These are phyloP conservation scores for Nyctanthes arbortristis DNA, from an alignment of 257 asterid genomes.

Conservation along the genomic window DNA sequence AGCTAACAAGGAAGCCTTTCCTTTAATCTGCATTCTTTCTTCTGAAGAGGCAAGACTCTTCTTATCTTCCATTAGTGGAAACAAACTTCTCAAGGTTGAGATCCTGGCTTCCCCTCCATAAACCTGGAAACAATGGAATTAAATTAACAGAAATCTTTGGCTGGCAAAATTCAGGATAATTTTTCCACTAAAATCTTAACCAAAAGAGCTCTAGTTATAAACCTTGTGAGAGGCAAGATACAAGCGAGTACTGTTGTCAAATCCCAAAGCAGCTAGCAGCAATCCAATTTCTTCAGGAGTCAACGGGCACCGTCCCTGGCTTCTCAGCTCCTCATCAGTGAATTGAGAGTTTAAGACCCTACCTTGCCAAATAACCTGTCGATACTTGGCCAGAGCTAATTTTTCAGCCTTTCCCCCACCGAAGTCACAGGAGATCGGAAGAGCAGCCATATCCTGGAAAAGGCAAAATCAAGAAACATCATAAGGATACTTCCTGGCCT, in stretches of 20 bases:
- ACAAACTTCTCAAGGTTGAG: conserved; percentile 67
- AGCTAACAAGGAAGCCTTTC: conserved; percentile 91
- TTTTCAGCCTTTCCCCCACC: conserved; percentile 99
- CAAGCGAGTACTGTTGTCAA: conserved; percentile 82
- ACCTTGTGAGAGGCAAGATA: conserved; percentile 99
- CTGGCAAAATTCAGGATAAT: not conserved
- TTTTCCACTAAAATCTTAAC: conserved; percentile 9
- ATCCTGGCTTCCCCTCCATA: conserved; percentile 95
- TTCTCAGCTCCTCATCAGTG: conserved; percentile 95
- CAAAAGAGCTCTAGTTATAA: conserved; percentile 4
- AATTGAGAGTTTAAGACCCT: conserved; percentile 93
- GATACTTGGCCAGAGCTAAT: conserved; percentile 87
- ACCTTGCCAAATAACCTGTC: conserved; percentile 98
- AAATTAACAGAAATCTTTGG: not conserved
- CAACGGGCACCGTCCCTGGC: conserved; percentile 95
- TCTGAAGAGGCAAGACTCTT: conserved; percentile 85
- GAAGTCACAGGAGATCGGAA: conserved; percentile 98
- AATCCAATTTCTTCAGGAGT: conserved; percentile 99
- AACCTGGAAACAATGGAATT: conserved; percentile 46
- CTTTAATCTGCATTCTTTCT: conserved; percentile 79
- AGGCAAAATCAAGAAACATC: conserved; percentile 3
- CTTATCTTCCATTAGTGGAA: conserved; percentile 92
- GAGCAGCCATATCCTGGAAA: conserved; percentile 99
- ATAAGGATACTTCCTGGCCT: not conserved
- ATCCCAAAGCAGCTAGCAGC: conserved; percentile 94